These are phyloP conservation scores for Phytophthora pluvialis DNA, from an alignment of 352 stramenopile genomes.

Conservation along the genomic window DNA sequence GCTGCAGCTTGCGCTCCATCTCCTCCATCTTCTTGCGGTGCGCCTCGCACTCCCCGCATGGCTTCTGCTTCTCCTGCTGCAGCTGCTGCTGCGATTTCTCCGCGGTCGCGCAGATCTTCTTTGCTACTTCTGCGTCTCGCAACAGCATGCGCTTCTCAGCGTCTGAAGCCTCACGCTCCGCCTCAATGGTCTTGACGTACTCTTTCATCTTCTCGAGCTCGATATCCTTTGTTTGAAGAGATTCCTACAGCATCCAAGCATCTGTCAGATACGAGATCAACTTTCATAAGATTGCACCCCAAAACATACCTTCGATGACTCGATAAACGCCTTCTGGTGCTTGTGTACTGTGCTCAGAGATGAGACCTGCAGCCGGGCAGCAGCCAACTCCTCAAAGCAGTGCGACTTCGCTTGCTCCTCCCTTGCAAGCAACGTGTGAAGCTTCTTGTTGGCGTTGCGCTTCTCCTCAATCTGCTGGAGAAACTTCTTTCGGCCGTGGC, in stretches of 20 bases:
- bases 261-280: constrained; percentile 11
- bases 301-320: constrained; percentile 63
- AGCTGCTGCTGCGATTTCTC: constrained; percentile 60
- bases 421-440: constrained; percentile 68
- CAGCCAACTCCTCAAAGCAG: constrained; percentile 80
- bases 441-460: constrained; percentile 75
- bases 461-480: constrained; percentile 82
- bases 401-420: constrained; percentile 74
- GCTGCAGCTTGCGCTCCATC: constrained; percentile 49
- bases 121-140: constrained; percentile 65
- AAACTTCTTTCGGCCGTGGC: constrained; percentile 77
- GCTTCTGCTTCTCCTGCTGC: constrained; percentile 57
- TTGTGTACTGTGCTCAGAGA: constrained; percentile 79
- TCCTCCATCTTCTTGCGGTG: constrained; percentile 62
- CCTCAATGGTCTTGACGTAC: constrained; percentile 59
- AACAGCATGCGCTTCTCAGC: constrained; percentile 63
- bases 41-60: constrained; percentile 65
- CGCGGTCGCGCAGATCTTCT: constrained; percentile 62
- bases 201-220: constrained; percentile 78
- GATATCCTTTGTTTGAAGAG: constrained; percentile 59
- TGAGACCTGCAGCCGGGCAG: constrained; percentile 71
- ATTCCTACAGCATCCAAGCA: constrained; percentile 41
- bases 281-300: neutral
- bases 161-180: constrained; percentile 56
- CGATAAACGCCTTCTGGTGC: constrained; percentile 75